Evolutionary conservation across 768 basidiomycete species (phyloP).

Genomic region (Auriscalpium orientale): DNA sequence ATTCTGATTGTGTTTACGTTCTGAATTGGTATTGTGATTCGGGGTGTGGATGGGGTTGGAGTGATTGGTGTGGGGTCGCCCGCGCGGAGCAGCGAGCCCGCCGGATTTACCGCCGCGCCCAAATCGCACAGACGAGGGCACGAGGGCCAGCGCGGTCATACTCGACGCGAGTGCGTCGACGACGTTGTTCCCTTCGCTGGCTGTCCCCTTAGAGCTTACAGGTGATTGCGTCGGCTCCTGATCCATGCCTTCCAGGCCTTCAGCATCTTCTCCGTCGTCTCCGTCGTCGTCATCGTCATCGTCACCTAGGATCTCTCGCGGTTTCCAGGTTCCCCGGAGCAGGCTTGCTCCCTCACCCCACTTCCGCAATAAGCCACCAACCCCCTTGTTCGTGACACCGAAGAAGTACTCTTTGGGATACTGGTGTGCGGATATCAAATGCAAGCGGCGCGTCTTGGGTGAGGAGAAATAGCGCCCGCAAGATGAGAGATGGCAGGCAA

Average conservation of each 20-base stretch:
- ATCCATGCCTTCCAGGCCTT: not conserved
- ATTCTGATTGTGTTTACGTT: not conserved
- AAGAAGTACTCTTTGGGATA: slow-evolving; percentile 92
- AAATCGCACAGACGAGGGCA: slow-evolving; percentile 65
- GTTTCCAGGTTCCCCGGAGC: slow-evolving; percentile 66
- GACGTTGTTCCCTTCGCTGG: not conserved
- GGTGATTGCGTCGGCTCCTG: no score
- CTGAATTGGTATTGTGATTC: not conserved
- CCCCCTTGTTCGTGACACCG: slow-evolving; percentile 84
- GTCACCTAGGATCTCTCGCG: slow-evolving; percentile 25
- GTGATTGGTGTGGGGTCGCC: not conserved
- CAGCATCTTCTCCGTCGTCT: slow-evolving; percentile 5
- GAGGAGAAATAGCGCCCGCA: slow-evolving; percentile 57
- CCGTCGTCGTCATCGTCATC: slow-evolving; percentile 20
- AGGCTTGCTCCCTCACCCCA: slow-evolving; percentile 85
- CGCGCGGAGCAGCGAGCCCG: not conserved
- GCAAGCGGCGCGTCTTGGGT: slow-evolving; percentile 71
- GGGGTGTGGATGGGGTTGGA: not conserved
- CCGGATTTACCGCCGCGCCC: slow-evolving; percentile 48
- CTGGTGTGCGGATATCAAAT: slow-evolving; percentile 73
- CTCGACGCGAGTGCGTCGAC: slow-evolving; percentile 45
- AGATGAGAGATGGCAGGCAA: slow-evolving; percentile 65
- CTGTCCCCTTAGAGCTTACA: not conserved
- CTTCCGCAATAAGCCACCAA: slow-evolving; percentile 67
- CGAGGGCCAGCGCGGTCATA: slow-evolving; percentile 44